Conservation (phyloP, 169 alveolate species). For the Cryptosporidium meleagridis region DNA sequence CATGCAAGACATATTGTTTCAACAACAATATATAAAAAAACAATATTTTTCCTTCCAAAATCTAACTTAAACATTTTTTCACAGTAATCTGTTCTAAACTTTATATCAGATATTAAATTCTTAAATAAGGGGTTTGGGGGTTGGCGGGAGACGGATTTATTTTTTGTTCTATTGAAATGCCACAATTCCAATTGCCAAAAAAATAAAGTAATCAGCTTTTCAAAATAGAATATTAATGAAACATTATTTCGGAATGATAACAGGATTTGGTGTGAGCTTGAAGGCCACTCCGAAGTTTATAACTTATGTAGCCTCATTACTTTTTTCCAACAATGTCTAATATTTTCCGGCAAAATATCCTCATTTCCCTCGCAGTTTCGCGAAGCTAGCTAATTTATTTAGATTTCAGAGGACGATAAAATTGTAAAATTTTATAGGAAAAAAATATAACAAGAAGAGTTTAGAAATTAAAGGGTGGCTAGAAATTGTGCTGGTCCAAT, state of each 20-base stretch:
- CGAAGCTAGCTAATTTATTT: not conserved
- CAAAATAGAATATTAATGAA: too few relatives aligned
- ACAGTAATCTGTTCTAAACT: not conserved
- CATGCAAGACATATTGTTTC: not conserved
- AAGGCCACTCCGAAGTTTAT: not conserved
- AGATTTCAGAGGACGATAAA: not conserved
- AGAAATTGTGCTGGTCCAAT: not conserved
- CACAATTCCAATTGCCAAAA: not conserved
- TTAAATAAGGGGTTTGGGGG: not conserved
- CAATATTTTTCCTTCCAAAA: not conserved
- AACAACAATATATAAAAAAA: not conserved
- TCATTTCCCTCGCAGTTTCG: not conserved
- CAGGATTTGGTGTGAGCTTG: not conserved
- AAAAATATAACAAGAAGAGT: too few relatives aligned
- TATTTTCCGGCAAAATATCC: not conserved
- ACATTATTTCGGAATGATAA: not conserved
- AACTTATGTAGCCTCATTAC: not conserved
- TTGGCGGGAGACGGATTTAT: not conserved
- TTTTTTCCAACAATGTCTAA: too few relatives aligned
- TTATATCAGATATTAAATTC: not conserved
- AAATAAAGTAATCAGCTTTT: not conserved
- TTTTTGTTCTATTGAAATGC: not conserved
- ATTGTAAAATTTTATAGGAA: not conserved
- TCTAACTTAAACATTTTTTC: not conserved
- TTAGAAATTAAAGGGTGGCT: not conserved